phyloP scores from a whole-genome alignment of 345 rosid genomes.

The Populus alba region DNA sequence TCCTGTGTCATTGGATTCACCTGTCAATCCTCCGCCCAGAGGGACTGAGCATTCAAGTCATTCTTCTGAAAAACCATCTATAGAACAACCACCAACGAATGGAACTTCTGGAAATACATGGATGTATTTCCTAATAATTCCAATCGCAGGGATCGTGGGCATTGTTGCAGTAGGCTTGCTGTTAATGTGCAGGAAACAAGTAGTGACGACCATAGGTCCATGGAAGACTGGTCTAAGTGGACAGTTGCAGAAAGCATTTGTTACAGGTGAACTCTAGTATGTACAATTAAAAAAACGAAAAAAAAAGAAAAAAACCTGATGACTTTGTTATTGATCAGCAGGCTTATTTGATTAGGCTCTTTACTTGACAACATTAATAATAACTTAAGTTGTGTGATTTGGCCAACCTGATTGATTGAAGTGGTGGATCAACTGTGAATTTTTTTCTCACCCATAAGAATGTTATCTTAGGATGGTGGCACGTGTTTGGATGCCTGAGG shows the following conservation, averaged over 20 bases:
- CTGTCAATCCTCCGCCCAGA: constrained; percentile 2
- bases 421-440: neutral
- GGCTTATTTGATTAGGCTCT: neutral
- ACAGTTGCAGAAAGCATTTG: constrained; percentile 88
- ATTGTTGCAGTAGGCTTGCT: constrained; percentile 31
- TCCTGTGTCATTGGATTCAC: constrained; percentile 19
- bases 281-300: neutral
- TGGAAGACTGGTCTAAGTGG: constrained; percentile 97
- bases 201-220: constrained; percentile 63
- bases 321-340: neutral
- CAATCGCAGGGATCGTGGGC: constrained; percentile 33
- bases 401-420: neutral
- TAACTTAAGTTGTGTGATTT: neutral
- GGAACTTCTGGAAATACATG: constrained; percentile 30
- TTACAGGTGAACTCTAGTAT: constrained; percentile 51
- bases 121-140: constrained; percentile 50
- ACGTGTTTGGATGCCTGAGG: neutral
- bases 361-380: neutral
- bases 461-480: neutral
- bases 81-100: constrained; percentile 15
- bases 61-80: constrained; percentile 10
- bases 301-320: neutral
- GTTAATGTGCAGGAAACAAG: constrained; percentile 44
- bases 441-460: neutral
- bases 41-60: constrained; percentile 9